These are phyloP conservation scores for Scalesia atractyloides DNA, from an alignment of 129 eudicot species.

Conservation along the genomic window DNA sequence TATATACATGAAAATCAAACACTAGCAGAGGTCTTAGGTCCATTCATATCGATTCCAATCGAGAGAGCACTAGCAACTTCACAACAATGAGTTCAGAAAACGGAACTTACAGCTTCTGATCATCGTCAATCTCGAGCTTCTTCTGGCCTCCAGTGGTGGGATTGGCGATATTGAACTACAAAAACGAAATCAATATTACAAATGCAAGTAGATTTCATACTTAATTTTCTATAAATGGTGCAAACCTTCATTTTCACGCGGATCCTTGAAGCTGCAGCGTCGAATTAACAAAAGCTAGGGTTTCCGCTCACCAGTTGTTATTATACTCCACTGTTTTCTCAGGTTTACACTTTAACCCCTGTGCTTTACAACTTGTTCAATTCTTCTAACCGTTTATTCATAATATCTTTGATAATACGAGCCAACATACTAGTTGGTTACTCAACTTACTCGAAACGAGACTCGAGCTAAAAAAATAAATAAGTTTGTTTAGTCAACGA, in stretches of 20 bases:
- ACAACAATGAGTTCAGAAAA: too few species aligned
- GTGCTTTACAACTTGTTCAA: background rate
- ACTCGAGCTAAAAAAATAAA: too few species aligned
- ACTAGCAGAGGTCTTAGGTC: too few species aligned
- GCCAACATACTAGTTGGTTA: too few species aligned
- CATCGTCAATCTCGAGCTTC: constrained; percentile 84
- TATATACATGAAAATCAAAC: too few species aligned
- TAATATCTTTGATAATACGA: too few species aligned
- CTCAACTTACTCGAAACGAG: too few species aligned
- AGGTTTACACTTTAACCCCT: background rate
- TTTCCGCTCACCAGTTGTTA: constrained; percentile 21
- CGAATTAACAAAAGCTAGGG: constrained; percentile 23
- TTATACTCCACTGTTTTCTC: constrained; percentile 4
- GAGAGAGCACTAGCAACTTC: too few species aligned
- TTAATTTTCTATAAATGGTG: background rate
- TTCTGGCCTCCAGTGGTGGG: constrained; percentile 91
- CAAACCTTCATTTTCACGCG: constrained; percentile 29
- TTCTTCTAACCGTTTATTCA: too few species aligned
- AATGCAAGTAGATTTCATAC: background rate
- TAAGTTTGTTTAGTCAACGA: too few species aligned
- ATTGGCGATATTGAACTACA: constrained; percentile 69
- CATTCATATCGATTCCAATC: too few species aligned
- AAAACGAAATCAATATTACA: too few species aligned
- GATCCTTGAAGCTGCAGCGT: constrained; percentile 27
- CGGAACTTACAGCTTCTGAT: constrained; percentile 65